phyloP scores from a whole-genome alignment of 768 basidiomycete genomes.

The Trametes gibbosa region DNA sequence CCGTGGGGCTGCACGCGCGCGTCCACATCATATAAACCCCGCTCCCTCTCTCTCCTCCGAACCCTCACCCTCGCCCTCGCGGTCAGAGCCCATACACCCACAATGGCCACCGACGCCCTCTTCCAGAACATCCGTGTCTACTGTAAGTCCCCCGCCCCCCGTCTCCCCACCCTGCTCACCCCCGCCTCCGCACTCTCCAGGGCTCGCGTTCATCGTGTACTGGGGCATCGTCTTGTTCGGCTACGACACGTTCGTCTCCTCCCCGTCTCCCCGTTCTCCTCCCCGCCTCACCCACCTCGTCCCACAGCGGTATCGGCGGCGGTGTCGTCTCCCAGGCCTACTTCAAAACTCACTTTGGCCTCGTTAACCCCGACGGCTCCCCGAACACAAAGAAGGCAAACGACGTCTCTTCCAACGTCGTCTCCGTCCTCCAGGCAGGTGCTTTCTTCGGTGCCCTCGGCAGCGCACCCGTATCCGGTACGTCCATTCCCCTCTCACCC shows the following conservation, averaged over 20 bases:
- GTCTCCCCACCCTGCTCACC: neutral
- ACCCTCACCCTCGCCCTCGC: constrained; percentile 1
- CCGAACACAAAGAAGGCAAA: constrained; percentile 40
- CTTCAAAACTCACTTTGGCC: constrained; percentile 63
- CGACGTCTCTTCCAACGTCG: constrained; percentile 75
- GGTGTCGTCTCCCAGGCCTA: constrained; percentile 65
- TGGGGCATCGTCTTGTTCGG: constrained; percentile 84
- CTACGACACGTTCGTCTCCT: constrained; percentile 61
- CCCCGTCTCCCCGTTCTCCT: neutral
- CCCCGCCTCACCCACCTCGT: neutral
- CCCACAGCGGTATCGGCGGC: constrained; percentile 55
- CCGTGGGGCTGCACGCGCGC: constrained; percentile 5
- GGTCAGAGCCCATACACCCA: neutral
- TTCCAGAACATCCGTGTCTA: constrained; percentile 67
- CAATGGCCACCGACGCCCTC: constrained; percentile 7
- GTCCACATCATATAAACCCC: constrained; percentile 12
- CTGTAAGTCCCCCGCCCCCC: constrained; percentile 38
- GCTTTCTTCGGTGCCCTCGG: constrained; percentile 86
- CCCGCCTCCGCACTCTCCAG: constrained; percentile 34
- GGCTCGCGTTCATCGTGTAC: constrained; percentile 71
- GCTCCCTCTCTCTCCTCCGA: neutral
- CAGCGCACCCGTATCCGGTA: constrained; percentile 69
- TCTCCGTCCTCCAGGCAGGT: constrained; percentile 83
- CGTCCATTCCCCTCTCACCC: constrained; percentile 19
- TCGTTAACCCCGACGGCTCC: constrained; percentile 44